A percentile compares a stretch with the other conserved stretches of the same genome.
Conservation (phyloP, 768 basidiomycete genomes). For the Mycena filopes region DNA sequence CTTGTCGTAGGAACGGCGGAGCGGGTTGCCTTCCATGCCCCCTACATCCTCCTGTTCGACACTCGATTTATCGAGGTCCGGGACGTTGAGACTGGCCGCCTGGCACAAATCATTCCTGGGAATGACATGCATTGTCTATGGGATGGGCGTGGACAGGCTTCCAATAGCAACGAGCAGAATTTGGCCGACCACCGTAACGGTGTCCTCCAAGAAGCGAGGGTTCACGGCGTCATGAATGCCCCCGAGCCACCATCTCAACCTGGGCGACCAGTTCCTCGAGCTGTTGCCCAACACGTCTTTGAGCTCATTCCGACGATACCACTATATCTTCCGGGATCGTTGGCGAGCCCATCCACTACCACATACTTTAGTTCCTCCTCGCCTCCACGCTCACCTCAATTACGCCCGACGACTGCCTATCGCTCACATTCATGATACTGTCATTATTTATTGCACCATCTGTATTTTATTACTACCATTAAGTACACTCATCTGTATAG, state of each 20-base stretch:
- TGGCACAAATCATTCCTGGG: conserved; percentile 85
- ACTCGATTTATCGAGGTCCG: conserved; percentile 91
- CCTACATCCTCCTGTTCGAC: conserved; percentile 90
- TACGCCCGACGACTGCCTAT: conserved; percentile 26
- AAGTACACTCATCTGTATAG: conserved; percentile 27
- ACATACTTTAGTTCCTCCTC: conserved; percentile 33
- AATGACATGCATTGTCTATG: conserved; percentile 87
- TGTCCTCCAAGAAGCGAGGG: conserved; percentile 80
- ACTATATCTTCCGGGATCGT: conserved; percentile 63
- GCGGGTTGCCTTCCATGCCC: conserved; percentile 88
- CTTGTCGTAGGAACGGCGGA: conserved; percentile 70
- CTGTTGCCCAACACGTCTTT: conserved; percentile 78
- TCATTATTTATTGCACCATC: conserved; percentile 15
- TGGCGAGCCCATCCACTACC: conserved; percentile 34
- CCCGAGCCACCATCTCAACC: conserved; percentile 54
- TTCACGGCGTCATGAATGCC: conserved; percentile 88
- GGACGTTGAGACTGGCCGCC: conserved; percentile 81
- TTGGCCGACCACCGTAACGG: conserved; percentile 62
- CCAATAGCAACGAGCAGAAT: conserved; percentile 74
- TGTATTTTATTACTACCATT: conserved; percentile 21
- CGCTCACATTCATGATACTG: conserved; percentile 18
- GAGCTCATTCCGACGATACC: conserved; percentile 84
- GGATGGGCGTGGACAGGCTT: conserved; percentile 77
- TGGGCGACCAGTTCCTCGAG: conserved; percentile 52
- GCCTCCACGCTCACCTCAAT: conserved; percentile 28